Percentiles rank a stretch among this genome's conserved stretches.
phyloP scores from a whole-genome alignment of 225 moss, liverwort and hornwort species.

The Lunularia cruciata region DNA sequence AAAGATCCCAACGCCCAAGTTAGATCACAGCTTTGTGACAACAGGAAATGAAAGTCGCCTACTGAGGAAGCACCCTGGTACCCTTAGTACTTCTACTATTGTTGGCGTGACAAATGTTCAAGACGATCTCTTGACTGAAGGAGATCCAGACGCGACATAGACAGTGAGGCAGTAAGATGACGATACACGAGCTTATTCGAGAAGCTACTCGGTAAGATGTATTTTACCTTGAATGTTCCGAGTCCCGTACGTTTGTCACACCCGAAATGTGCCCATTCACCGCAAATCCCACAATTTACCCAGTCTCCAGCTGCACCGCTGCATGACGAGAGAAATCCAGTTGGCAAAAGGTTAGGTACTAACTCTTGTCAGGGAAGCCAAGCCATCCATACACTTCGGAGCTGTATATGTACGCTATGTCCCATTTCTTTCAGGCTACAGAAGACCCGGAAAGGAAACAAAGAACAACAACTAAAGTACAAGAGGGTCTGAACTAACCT shows the following conservation, averaged over 20 bases:
- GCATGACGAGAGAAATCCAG: conserved; percentile 6
- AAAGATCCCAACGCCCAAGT: too few relatives aligned
- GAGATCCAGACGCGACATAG: too few relatives aligned
- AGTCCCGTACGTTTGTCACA: conserved; percentile 91
- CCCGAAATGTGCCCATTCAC: conserved; percentile 99
- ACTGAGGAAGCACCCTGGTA: too few relatives aligned
- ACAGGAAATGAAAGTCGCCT: too few relatives aligned
- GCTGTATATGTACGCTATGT: not conserved
- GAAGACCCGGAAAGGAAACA: not conserved
- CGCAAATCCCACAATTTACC: conserved; percentile 98
- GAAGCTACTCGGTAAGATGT: too few relatives aligned
- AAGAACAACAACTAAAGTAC: not conserved
- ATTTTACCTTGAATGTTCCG: conserved; percentile 91
- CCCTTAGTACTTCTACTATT: too few relatives aligned
- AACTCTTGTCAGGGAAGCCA: too few relatives aligned
- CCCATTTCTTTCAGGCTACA: not conserved
- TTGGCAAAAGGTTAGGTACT: not conserved
- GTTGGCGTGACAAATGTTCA: too few relatives aligned
- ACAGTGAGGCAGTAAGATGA: too few relatives aligned
- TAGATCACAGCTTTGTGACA: too few relatives aligned
- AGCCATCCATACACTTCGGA: not conserved
- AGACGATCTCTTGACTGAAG: too few relatives aligned
- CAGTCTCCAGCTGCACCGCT: conserved; percentile 99
- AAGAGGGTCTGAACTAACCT: conserved; percentile 44
- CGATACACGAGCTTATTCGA: too few relatives aligned